Percentiles rank a stretch among this genome's conserved stretches.
Evolutionary conservation across 164 flowering plant species (phyloP).

Genomic region (grape (Vitis vinifera)): DNA sequence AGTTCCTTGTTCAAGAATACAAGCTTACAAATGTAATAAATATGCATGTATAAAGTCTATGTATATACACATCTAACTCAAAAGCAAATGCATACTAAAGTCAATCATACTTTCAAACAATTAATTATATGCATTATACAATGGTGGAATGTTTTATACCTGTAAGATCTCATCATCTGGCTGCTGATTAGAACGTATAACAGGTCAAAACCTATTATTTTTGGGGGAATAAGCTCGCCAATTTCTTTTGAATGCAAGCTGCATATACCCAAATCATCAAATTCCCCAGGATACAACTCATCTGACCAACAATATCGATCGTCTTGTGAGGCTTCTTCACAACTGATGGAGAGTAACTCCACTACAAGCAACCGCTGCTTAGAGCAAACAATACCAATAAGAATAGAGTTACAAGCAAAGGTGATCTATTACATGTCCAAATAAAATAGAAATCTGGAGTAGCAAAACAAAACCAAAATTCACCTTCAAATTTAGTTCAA

Average conservation of each 20-base stretch:
- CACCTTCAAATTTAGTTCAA: slow-evolving; percentile 73
- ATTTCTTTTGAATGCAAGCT: slow-evolving; percentile 41
- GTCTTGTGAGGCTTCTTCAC: slow-evolving; percentile 27
- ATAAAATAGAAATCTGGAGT: not conserved
- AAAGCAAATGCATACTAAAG: no score
- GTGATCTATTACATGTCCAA: not conserved
- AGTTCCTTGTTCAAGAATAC: no score
- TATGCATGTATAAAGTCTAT: no score
- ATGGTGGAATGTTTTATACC: slow-evolving; percentile 30
- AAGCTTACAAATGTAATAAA: no score
- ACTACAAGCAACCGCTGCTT: slow-evolving; percentile 64
- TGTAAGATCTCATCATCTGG: slow-evolving; percentile 51
- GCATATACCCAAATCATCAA: slow-evolving; percentile 48
- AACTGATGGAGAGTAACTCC: slow-evolving; percentile 47
- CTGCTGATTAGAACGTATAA: slow-evolving; percentile 18
- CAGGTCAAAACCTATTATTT: slow-evolving; percentile 24
- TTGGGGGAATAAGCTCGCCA: slow-evolving; percentile 43
- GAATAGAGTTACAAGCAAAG: no score
- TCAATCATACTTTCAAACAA: no score
- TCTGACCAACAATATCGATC: slow-evolving; percentile 45
- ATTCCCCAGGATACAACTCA: slow-evolving; percentile 78
- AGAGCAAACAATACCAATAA: slow-evolving; percentile 5
- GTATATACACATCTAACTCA: no score
- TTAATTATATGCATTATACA: not conserved
- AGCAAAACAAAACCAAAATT: not conserved